A percentile compares a stretch with the other conserved stretches of the same genome.
phyloP scores from a whole-genome alignment of 2,329 filamentous ascomycete species.

The Polychaeton citri region DNA sequence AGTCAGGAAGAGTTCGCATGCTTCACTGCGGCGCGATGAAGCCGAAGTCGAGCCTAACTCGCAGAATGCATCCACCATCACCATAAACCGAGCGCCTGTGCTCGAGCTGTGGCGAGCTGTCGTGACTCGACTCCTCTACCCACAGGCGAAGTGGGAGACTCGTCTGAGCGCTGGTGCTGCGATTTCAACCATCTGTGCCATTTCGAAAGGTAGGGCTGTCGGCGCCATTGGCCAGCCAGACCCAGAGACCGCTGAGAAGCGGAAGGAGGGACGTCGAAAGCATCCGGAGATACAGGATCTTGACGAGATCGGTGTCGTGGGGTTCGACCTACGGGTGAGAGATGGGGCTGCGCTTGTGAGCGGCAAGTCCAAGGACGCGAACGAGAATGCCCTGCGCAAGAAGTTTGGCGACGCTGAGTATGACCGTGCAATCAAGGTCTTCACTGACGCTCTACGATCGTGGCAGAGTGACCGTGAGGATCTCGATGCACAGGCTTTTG shows the following conservation, averaged over 20 bases:
- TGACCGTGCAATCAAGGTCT: slow-evolving; percentile 4
- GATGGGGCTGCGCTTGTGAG: slow-evolving; percentile 13
- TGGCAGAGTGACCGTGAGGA: slow-evolving; percentile 11
- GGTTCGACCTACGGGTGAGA: slow-evolving; percentile 19
- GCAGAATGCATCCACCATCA: too few species aligned
- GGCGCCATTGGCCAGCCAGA: slow-evolving; percentile 15
- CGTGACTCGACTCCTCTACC: slow-evolving; percentile 16
- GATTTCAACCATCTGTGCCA: slow-evolving; percentile 18
- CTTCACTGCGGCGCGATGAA: too few species aligned
- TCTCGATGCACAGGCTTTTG: slow-evolving; percentile 10
- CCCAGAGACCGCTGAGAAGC: slow-evolving; percentile 7
- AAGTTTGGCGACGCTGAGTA: slow-evolving; percentile 11
- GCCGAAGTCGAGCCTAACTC: too few species aligned
- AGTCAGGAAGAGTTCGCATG: too few species aligned
- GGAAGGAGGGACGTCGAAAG: slow-evolving; percentile 9
- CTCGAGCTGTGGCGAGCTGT: slow-evolving; percentile 18
- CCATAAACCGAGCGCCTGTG: too few species aligned
- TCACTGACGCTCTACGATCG: slow-evolving; percentile 4
- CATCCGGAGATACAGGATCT: slow-evolving; percentile 8
- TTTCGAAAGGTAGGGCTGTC: slow-evolving; percentile 20
- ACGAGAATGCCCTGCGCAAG: slow-evolving; percentile 7
- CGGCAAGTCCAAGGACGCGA: slow-evolving; percentile 5
- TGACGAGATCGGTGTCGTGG: slow-evolving; percentile 18
- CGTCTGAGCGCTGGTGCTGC: slow-evolving; percentile 20
- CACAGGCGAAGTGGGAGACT: slow-evolving; percentile 15